These are phyloP conservation scores for Tuctoria greenei DNA, from an alignment of 176 grass and related monocot species.

Conservation along the genomic window DNA sequence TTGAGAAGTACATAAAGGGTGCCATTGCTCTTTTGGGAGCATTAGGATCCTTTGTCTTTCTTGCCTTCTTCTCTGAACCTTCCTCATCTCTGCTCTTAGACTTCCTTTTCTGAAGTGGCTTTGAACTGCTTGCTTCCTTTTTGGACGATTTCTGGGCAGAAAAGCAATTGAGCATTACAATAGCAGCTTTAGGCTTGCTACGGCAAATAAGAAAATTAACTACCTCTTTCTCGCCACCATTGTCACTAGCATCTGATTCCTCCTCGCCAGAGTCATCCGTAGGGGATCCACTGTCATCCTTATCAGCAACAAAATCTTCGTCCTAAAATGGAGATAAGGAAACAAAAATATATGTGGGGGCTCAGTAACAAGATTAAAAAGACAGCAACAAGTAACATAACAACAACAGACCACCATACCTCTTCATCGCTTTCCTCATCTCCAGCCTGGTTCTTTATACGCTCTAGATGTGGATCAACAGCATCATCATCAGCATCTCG, in stretches of 20 bases:
- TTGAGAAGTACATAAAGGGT: constrained; percentile 97
- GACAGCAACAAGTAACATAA: constrained; percentile 19
- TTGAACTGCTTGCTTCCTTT: constrained; percentile 72
- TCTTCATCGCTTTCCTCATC: constrained; percentile 98
- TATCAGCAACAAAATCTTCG: constrained; percentile 96
- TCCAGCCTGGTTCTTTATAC: constrained; percentile 75
- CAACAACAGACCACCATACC: constrained; percentile 45
- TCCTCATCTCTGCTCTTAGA: constrained; percentile 66
- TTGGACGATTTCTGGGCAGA: constrained; percentile 63
- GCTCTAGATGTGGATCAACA: constrained; percentile 79
- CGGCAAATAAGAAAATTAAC: constrained; percentile 27
- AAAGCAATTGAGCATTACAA: constrained; percentile 25
- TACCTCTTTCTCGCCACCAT: constrained; percentile 76
- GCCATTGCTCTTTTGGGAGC: constrained; percentile 94
- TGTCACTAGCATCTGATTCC: constrained; percentile 89
- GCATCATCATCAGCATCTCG: constrained; percentile 68
- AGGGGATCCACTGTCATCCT: constrained; percentile 94
- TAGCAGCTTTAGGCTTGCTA: neutral
- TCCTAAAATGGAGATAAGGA: constrained; percentile 52
- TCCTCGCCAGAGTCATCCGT: constrained; percentile 94
- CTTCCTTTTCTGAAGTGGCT: constrained; percentile 72
- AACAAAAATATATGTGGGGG: neutral
- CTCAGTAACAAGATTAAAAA: constrained; percentile 20
- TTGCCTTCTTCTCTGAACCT: constrained; percentile 71
- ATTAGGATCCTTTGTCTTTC: constrained; percentile 98